Evolutionary conservation across 169 alveolate genomes (phyloP).

Genomic region (Theileria equi): DNA sequence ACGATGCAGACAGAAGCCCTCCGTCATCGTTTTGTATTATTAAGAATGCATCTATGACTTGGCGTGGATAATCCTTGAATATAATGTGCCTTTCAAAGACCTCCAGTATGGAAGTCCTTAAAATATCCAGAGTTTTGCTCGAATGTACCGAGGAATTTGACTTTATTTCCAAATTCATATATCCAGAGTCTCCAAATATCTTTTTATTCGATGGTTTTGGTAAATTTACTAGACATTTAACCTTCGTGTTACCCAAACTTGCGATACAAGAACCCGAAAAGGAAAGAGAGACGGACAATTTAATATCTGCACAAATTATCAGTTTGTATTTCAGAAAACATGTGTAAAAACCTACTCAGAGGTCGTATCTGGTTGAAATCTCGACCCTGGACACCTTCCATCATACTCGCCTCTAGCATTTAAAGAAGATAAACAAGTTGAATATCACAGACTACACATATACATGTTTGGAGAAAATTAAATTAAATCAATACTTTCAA

Average conservation of each 20-base stretch:
- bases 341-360: constrained; percentile 22
- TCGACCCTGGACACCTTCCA: too few relatives aligned
- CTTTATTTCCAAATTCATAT: constrained; percentile 33
- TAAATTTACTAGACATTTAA: constrained; percentile 49
- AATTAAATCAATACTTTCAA: not conserved
- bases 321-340: not conserved
- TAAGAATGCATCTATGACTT: constrained; percentile 52
- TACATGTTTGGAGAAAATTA: not conserved
- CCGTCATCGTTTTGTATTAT: constrained; percentile 54
- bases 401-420: too few relatives aligned
- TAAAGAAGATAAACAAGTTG: not conserved
- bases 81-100: constrained; percentile 48
- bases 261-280: constrained; percentile 47
- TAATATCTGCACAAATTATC: constrained; percentile 20
- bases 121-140: not conserved
- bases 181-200: constrained; percentile 27
- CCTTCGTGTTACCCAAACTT: constrained; percentile 57
- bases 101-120: constrained; percentile 23
- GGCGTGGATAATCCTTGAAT: constrained; percentile 39
- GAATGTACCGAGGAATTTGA: constrained; percentile 3
- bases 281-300: constrained; percentile 33
- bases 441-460: not conserved
- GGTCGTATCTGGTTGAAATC: constrained; percentile 46
- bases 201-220: constrained; percentile 36
- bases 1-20: constrained; percentile 41